Evolutionary conservation across 331 rosid genomes (phyloP).

Genomic region (Rhamnella rubrinervis): DNA sequence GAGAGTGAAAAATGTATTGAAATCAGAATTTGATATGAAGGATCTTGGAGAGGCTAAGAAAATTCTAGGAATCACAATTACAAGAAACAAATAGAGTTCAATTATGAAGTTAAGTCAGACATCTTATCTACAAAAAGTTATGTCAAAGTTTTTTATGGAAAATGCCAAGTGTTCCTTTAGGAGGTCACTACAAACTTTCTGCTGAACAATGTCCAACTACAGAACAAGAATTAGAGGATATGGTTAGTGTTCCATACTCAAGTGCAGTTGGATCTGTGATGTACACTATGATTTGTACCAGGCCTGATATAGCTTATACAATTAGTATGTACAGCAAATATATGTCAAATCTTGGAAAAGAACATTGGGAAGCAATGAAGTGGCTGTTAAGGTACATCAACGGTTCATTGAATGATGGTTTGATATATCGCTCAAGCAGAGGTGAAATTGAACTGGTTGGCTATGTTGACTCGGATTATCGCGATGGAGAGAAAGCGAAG

Average conservation of each 20-base stretch:
- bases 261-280: not conserved
- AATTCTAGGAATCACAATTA: too few species aligned
- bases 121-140: too few species aligned
- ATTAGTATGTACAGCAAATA: not conserved
- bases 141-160: too few species aligned
- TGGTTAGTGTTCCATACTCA: not conserved
- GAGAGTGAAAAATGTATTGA: too few species aligned
- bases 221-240: slow-evolving; percentile 21
- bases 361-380: not conserved
- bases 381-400: not conserved
- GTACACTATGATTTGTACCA: slow-evolving; percentile 3
- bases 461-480: too few species aligned
- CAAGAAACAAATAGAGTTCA: too few species aligned
- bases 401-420: too few species aligned
- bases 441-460: too few species aligned
- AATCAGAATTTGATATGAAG: too few species aligned
- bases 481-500: not conserved
- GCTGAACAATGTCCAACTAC: slow-evolving; percentile 24
- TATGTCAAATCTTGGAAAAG: not conserved
- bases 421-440: too few species aligned
- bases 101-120: too few species aligned
- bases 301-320: not conserved
- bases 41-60: too few species aligned
- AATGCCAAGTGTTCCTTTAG: not conserved
- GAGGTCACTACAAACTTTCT: slow-evolving; percentile 51